phyloP scores from a whole-genome alignment of 305 asterid species.

The Euphrasia arctica region DNA sequence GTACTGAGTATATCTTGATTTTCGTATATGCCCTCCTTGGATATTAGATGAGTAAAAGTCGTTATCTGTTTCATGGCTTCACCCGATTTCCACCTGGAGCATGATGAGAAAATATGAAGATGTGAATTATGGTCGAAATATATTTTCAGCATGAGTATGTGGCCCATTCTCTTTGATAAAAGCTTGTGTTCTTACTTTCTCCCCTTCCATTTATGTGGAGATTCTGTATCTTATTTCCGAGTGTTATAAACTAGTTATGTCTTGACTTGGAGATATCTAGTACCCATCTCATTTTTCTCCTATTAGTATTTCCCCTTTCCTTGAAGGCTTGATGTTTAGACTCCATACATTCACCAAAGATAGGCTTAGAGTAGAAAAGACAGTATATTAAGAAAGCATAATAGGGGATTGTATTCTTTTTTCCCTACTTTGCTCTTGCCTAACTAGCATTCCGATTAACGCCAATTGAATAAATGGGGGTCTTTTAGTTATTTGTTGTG shows the following conservation, averaged over 20 bases:
- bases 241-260: not conserved
- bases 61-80: not conserved
- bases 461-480: too few relatives aligned
- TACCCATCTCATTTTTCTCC: not conserved
- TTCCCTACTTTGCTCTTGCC: too few relatives aligned
- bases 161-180: not conserved
- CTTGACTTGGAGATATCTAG: not conserved
- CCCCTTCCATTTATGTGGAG: not conserved
- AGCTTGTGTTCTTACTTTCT: not conserved
- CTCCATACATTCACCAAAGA: not conserved
- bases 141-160: slow-evolving; percentile 1
- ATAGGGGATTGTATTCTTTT: too few relatives aligned
- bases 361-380: not conserved
- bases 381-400: not conserved
- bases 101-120: slow-evolving; percentile 2
- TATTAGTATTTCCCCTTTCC: slow-evolving; percentile 1
- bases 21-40: not conserved
- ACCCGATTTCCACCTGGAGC: not conserved
- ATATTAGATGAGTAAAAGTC: not conserved
- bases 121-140: not conserved
- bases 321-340: not conserved
- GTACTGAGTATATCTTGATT: not conserved
- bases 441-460: too few relatives aligned
- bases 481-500: too few relatives aligned
- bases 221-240: not conserved